Conservation (phyloP, 345 rosid genomes). For the Toxicodendron radicans region DNA sequence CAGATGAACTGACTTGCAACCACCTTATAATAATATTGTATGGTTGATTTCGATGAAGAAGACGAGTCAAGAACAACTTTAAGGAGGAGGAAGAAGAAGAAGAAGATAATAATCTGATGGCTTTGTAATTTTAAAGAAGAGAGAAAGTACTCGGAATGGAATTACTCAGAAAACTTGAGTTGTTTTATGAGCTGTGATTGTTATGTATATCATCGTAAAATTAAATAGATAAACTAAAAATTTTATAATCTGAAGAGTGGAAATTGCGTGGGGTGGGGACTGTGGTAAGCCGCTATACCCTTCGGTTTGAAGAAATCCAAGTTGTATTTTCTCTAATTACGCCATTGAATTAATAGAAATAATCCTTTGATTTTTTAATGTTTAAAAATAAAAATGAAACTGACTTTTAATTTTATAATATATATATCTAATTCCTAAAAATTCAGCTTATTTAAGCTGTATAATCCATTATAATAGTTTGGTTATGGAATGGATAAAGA, state of each 20-base stretch:
- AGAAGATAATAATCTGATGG: background rate
- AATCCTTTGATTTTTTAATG: too few species aligned
- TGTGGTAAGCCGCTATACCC: background rate
- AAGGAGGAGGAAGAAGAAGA: background rate
- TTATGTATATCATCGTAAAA: background rate
- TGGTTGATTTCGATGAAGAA: background rate
- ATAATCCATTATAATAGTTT: too few species aligned
- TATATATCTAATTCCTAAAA: too few species aligned
- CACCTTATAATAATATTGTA: background rate
- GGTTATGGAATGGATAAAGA: too few species aligned
- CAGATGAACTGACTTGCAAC: background rate
- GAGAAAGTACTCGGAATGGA: background rate
- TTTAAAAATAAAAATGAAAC: too few species aligned
- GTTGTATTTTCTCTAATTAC: background rate
- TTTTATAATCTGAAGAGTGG: background rate
- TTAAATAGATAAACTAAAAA: background rate
- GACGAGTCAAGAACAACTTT: background rate
- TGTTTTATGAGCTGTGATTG: constrained; percentile 14
- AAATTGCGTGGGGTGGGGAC: background rate
- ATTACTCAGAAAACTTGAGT: background rate
- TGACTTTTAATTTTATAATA: too few species aligned
- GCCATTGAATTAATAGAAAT: too few species aligned
- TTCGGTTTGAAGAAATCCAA: background rate
- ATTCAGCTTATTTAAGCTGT: too few species aligned
- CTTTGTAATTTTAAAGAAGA: background rate